phyloP scores from a whole-genome alignment of 2,329 filamentous ascomycete genomes.

The Cylindrodendrum hubeiense region DNA sequence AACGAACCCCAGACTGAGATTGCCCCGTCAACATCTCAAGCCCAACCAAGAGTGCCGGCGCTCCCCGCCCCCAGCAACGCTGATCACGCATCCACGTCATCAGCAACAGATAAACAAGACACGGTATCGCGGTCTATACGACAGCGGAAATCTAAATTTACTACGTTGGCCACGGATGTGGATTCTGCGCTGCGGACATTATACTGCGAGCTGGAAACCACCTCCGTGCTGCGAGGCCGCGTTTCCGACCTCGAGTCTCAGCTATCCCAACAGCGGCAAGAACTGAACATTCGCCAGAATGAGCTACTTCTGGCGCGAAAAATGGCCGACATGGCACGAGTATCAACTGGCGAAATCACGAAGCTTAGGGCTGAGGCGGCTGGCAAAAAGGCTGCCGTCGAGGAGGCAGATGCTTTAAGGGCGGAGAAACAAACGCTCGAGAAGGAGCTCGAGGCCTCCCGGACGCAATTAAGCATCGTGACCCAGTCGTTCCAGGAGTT shows the following conservation, averaged over 20 bases:
- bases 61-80: background rate
- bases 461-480: background rate
- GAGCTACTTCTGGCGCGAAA: background rate
- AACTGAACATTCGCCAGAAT: background rate
- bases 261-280: background rate
- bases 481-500: background rate
- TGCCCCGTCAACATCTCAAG: background rate
- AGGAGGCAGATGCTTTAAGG: background rate
- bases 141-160: background rate
- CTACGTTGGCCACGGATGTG: background rate
- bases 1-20: background rate
- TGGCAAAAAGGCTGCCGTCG: background rate
- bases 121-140: background rate
- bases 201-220: constrained; percentile 1
- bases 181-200: background rate
- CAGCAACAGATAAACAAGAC: background rate
- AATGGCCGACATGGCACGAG: background rate
- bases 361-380: background rate
- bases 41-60: background rate
- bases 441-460: background rate
- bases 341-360: background rate
- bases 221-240: background rate
- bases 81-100: background rate
- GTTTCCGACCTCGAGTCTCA: background rate
- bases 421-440: background rate